Base-by-base conservation (phyloP, 2,329 filamentous ascomycete genomes). In the Gyromitra esculenta region DNA sequence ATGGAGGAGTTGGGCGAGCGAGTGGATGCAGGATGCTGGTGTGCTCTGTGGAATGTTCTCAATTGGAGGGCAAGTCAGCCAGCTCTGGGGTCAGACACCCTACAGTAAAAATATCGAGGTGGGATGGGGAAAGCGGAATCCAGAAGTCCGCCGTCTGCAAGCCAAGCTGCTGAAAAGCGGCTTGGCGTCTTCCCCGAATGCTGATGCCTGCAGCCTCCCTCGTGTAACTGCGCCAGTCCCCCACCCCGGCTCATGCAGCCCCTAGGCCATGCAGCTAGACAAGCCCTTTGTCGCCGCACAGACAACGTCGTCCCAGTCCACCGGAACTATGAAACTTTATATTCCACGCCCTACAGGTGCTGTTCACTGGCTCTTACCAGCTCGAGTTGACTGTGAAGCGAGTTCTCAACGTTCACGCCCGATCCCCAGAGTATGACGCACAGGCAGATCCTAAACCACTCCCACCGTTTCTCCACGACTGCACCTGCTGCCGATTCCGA, bases 231-330 rank as follows among this genome's bases (percentile, higher is more conserved):
- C 4, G 25, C 25, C 25, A 31, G 4, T 2, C 25, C 25, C 2
- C 25, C 25, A 3, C 25, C 25, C 69, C 13, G 39, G 31, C 21
- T 41, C 54, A 66, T 63, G 68, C 63, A 52, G 52, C 70, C 59
- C 60, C 70, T 66, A 54, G 68, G 72, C 72, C 72, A 74, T 65
- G 72, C 72, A 57, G 64, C 72, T 57, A 31, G 57, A 69, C 72
- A 70, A 70, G 50, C 48, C 39, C 52, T 54, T 74, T 74, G 71
- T 74, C 37, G 15, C 67, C 71, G 43, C 71, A 68, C 71, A 11
- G 54, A 37, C 63, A 52, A 63, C 72, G 48, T 69, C 45, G 72
- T 75, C 57, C 72, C 72, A 70, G 72, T 31, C 64, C 72, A 64
- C 65, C 48, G 72, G 72, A 70, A 75, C 54, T 39, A 50, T 62